Conservation (phyloP, 495 filamentous ascomycete species). For the Bombardia bombarda region DNA sequence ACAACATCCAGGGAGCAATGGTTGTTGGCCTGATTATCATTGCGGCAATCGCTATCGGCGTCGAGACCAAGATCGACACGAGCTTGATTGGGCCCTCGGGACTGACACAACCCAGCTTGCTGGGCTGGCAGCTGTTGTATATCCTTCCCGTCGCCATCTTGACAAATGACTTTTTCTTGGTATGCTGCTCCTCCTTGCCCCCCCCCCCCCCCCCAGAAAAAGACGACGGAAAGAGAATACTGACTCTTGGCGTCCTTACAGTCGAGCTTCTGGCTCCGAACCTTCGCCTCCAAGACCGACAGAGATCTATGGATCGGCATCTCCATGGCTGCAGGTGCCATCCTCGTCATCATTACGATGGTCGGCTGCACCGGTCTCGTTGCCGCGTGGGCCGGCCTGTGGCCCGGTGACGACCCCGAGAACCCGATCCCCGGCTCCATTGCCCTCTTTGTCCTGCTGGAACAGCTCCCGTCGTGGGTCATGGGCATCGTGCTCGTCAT, state of each 20-base stretch:
- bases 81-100: constrained; percentile 54
- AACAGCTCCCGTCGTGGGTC: constrained; percentile 62
- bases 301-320: constrained; percentile 65
- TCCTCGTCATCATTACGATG: constrained; percentile 56
- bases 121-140: constrained; percentile 73
- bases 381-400: constrained; percentile 64
- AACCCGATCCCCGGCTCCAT: constrained; percentile 49
- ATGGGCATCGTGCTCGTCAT: constrained; percentile 69
- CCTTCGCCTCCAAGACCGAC: constrained; percentile 72
- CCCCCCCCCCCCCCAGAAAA: no score
- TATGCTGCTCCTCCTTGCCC: not conserved
- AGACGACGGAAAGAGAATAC: not conserved
- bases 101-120: constrained; percentile 47
- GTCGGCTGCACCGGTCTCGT: constrained; percentile 62
- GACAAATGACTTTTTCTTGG: constrained; percentile 70
- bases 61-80: constrained; percentile 60
- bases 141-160: constrained; percentile 68
- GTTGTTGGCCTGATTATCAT: constrained; percentile 60
- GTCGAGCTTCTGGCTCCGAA: constrained; percentile 70
- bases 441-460: constrained; percentile 64
- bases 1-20: constrained; percentile 70
- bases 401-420: constrained; percentile 43
- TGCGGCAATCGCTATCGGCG: constrained; percentile 63
- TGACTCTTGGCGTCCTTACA: not conserved
- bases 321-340: constrained; percentile 50